Evolutionary conservation across 2,329 filamentous ascomycete species (phyloP), one percentile per base, ranked within the genome.

Genomic region (Epichloe sp.): DNA sequence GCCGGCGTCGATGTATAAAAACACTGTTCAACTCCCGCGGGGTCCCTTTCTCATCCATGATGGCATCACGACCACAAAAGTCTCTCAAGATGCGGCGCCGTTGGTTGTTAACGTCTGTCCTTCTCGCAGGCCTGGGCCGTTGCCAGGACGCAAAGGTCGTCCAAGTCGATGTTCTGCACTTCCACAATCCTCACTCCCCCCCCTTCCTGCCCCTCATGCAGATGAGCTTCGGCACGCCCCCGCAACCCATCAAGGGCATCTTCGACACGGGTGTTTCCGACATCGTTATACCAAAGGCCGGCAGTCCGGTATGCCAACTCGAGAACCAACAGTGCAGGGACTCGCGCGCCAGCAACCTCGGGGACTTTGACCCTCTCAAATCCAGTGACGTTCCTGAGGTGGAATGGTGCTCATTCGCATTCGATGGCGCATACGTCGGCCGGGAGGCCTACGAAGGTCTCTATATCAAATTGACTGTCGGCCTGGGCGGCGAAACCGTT

Each of bases 161-260:
- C 34, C 26, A 17, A 5, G 45, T 14, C 15, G 7, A 35, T 37
- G 26, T 47, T 23, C 34, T 19, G n/a, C 45, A 38, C 34, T 47
- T 47, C 17, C 14, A 47, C 23, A 0, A 7, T 26, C 0, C 6
- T 26, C 6, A 14, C 2, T 23, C 34, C 11, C 26, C 5, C 2
- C 45, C 45, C 2, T 38, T 47, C 34, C 45, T 36, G 34, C 34
- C 45, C 11, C 34, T 47, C 17, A 6, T 47, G 0, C 10, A 31
- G 26, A 47, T 47, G 45, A 26, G 34, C 17, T 36, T 47, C 17
- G 45, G 45, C 17, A 21, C 5, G 15, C 45, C 45, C 14, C 45
- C 45, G 26, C 45, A 47, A 21, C n/a, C n/a, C 14, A 47, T 47
- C 34, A 47, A n/a, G 3, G 26, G 45, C 12, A 47, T 47, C 26